A percentile compares a stretch with the other conserved stretches of the same genome.
phyloP scores from a whole-genome alignment of 768 basidiomycete species.

The Serpula lacrymans region DNA sequence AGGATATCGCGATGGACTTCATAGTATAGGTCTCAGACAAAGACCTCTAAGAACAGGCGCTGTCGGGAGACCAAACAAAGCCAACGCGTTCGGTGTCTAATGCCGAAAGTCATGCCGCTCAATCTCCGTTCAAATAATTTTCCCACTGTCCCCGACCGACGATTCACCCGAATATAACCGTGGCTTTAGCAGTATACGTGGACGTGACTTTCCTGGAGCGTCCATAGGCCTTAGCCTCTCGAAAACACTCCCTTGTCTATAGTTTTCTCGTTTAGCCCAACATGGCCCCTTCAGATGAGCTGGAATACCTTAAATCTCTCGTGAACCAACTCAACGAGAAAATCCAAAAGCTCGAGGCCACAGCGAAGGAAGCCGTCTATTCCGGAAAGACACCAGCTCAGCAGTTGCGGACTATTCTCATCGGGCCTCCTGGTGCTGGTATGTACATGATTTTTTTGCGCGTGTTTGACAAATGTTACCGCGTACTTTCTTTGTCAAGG shows the following conservation, averaged over 20 bases:
- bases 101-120: not conserved
- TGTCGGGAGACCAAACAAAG: too few relatives aligned
- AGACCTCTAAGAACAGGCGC: too few relatives aligned
- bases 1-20: too few relatives aligned
- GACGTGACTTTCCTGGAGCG: slow-evolving; percentile 1
- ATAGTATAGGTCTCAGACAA: too few relatives aligned
- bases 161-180: slow-evolving; percentile 5
- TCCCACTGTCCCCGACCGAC: too few relatives aligned
- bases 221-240: slow-evolving; percentile 3
- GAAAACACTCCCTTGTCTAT: not conserved
- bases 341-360: slow-evolving; percentile 74
- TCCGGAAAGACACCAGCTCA: slow-evolving; percentile 59
- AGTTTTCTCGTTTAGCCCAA: slow-evolving; percentile 8
- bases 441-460: slow-evolving; percentile 24
- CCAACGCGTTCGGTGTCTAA: too few relatives aligned
- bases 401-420: slow-evolving; percentile 85
- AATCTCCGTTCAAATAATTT: slow-evolving; percentile 19
- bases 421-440: slow-evolving; percentile 98
- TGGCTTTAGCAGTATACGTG: too few relatives aligned
- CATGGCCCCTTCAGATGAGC: slow-evolving; percentile 73
- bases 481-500: slow-evolving; percentile 2
- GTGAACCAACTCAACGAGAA: slow-evolving; percentile 89
- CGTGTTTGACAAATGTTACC: slow-evolving; percentile 1
- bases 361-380: slow-evolving; percentile 46
- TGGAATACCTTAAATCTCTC: slow-evolving; percentile 93